Evolutionary conservation across 1,139 yeast species (phyloP), one percentile per base, ranked within the genome.

Genomic region (Yamadazyma triangularis): DNA sequence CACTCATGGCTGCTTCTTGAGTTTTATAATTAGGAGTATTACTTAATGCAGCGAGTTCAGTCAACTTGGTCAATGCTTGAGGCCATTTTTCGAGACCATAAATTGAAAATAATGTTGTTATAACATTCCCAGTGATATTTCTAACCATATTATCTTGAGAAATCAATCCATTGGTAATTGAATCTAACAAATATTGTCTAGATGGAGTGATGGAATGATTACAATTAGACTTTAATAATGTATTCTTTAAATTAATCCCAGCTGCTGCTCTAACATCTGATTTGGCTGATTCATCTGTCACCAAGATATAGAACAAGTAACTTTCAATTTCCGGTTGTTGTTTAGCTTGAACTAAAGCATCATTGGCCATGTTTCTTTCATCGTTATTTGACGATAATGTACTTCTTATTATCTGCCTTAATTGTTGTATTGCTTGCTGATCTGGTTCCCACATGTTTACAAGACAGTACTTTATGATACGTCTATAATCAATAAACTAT

Each of bases 61-160:
- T 56, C 32, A 91, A 66, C 42, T 76, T 79, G 1, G 84, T 79
- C 20, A 91, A 60, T 15, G 82, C 70, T 26, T 73, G 75, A 2
- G 94, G 88, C 95, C 95, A 87, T 19, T 70, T 67, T 20, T 63
- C 57, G 26, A 85, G 66, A 1, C 95, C 94, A 29, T 77, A 74
- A n/a, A 76, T 65, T 7, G 83, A 69, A 45, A 89, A 83, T 25
- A 91, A 60, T 0, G 95, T 73, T 2, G 97, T 85, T 31, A 91
- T 79, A 32, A 88, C 95, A 50, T 81, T 89, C 27, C 97, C 96
- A 10, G 96, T 80, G 39, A 89, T 86, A 50, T 85, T 87, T 40
- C 95, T 72, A 15, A 89, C 85, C 48, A 85, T 61, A 13, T 64
- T 54, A 39, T 77, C 77, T 1, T 60, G 48, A 34, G 77, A 84